Evolutionary conservation across 192 early-diverging fungal genomes (phyloP).

Genomic region (Umbelopsis vinacea): DNA sequence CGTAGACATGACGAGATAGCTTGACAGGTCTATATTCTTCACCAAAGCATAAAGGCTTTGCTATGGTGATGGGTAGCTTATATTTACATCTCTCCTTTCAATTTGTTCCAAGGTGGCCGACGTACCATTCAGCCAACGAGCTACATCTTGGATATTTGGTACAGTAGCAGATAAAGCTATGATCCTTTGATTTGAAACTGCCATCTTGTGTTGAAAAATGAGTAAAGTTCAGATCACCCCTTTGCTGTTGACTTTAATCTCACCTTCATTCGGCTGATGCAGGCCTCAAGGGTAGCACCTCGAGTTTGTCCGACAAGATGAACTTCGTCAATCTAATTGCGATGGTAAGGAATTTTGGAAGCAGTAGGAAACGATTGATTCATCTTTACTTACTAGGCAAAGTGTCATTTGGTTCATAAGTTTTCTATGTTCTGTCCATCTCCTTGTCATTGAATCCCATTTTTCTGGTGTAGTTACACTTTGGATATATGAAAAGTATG

Average conservation of each 20-base stretch:
- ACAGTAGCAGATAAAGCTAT: constrained; percentile 76
- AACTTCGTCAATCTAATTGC: constrained; percentile 74
- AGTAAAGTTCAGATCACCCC: neutral
- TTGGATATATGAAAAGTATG: neutral
- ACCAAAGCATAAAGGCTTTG: constrained; percentile 48
- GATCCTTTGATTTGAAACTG: constrained; percentile 35
- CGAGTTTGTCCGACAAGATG: constrained; percentile 68
- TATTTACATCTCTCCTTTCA: no score
- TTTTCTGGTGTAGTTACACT: constrained; percentile 80
- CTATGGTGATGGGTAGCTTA: neutral
- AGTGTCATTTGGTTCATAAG: constrained; percentile 40
- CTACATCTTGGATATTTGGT: constrained; percentile 71
- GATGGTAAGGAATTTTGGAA: neutral
- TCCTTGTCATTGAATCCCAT: constrained; percentile 74
- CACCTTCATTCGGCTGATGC: constrained; percentile 53
- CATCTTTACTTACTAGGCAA: constrained; percentile 38
- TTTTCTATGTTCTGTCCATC: constrained; percentile 50
- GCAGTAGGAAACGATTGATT: no score
- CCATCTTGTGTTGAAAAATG: neutral
- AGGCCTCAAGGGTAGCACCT: constrained; percentile 75
- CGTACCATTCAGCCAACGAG: constrained; percentile 54
- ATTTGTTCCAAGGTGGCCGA: neutral
- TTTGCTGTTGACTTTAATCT: neutral
- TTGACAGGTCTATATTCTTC: constrained; percentile 73
- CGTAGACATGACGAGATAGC: constrained; percentile 55